Evolutionary conservation across 2,329 filamentous ascomycete genomes (phyloP).

Genomic region (Pezicula rhizophila): DNA sequence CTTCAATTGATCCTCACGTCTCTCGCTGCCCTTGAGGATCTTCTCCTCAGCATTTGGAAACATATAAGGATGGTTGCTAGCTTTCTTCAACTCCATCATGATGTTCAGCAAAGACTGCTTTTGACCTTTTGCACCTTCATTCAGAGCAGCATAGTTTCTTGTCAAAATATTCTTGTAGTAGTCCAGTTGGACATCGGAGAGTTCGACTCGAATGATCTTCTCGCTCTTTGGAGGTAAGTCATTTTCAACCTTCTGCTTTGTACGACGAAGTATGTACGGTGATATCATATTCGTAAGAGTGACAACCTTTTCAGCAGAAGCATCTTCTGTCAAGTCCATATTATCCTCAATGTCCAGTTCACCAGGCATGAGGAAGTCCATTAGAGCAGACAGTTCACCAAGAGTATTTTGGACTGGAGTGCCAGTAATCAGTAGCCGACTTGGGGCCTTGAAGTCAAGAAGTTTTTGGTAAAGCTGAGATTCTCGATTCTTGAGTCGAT

Average conservation of each 20-base stretch:
- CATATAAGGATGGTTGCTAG: conserved; percentile 98
- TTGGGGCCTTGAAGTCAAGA: conserved; percentile 78
- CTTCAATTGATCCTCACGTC: conserved; percentile 85
- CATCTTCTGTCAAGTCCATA: conserved; percentile 74
- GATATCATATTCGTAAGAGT: conserved; percentile 82
- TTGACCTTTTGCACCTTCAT: conserved; percentile 81
- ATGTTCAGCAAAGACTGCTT: conserved; percentile 96
- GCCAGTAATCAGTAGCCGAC: conserved; percentile 88
- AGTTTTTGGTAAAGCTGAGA: conserved; percentile 87
- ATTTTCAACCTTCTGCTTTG: conserved; percentile 95
- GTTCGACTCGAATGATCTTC: conserved; percentile 96
- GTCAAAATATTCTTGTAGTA: conserved; percentile 99
- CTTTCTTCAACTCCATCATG: conserved; percentile 99
- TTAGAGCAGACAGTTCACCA: conserved; percentile 81
- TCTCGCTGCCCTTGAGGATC: conserved; percentile 71
- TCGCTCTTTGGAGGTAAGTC: conserved; percentile 95
- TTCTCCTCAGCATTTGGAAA: conserved; percentile 90
- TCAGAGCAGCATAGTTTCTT: conserved; percentile 89
- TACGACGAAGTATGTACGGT: conserved; percentile 90
- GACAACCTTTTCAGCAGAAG: conserved; percentile 80
- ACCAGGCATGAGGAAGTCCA: conserved; percentile 97
- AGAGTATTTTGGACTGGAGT: conserved; percentile 97
- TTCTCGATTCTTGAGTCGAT: conserved; percentile 92
- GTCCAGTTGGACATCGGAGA: conserved; percentile 92
- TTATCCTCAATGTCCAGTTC: conserved; percentile 87